These are phyloP conservation scores for Ceratocystis huliohia DNA, from an alignment of 2,329 filamentous ascomycete genomes.

Conservation along the genomic window DNA sequence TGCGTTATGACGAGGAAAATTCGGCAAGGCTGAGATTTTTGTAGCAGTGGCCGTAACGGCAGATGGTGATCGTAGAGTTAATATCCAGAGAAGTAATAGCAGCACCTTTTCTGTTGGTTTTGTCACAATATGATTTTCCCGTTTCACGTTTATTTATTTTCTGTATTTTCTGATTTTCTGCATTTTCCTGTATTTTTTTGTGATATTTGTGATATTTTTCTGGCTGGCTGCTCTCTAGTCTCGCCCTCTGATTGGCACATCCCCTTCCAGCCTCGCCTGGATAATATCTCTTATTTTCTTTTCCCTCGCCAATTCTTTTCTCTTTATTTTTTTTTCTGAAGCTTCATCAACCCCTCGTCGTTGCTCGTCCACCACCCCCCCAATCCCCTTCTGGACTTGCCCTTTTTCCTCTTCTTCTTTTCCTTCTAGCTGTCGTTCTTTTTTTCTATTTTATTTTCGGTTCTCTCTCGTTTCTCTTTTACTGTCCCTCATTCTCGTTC, in stretches of 20 bases:
- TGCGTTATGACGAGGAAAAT: too few species aligned
- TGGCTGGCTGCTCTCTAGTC: background rate
- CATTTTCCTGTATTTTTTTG: background rate
- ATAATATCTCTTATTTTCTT: constrained; percentile 35
- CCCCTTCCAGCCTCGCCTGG: background rate
- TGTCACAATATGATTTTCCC: too few species aligned
- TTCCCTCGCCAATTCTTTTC: constrained; percentile 37
- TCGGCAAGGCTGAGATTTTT: too few species aligned
- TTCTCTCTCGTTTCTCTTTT: constrained; percentile 12
- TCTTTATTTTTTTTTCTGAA: constrained; percentile 38
- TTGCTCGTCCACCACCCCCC: constrained; percentile 28
- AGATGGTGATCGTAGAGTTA: too few species aligned
- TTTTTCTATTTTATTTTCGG: constrained; percentile 2
- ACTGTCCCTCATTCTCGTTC: constrained; percentile 8
- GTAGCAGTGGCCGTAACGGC: too few species aligned
- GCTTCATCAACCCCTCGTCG: constrained; percentile 28
- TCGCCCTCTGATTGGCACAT: too few species aligned
- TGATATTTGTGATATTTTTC: background rate
- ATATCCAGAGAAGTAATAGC: too few species aligned
- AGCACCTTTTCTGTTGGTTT: too few species aligned
- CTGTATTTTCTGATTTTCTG: background rate
- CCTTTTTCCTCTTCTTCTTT: constrained; percentile 1
- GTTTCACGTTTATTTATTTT: background rate
- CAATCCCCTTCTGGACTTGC: constrained; percentile 2
- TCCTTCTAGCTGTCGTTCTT: background rate